Evolutionary conservation across 805 yeast genomes (phyloP), one percentile per base, ranked within the genome.

Genomic region (Blastobotrys muscicola): DNA sequence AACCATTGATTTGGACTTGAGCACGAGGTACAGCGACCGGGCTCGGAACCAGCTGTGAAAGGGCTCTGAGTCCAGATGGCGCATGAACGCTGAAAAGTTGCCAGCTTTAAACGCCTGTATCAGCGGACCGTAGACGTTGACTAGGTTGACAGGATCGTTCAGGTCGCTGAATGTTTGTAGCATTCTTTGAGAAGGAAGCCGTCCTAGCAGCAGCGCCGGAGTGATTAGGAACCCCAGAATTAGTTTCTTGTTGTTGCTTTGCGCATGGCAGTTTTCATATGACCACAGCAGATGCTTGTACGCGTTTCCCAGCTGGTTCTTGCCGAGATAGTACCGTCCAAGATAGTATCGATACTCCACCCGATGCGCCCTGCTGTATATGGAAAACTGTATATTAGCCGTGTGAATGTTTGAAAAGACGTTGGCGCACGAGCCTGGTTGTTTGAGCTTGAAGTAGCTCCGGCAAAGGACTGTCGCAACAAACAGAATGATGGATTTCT

Each of bases 331-430:
- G 51, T 73, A 81, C 36, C 75, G 67, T 2, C 81, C 79, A 30
- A 78, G 60, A 46, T 73, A 70, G 53, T 66, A 78, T 36, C 82
- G 61, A 54, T 74, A 79, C 47, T 72, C 76, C 6, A 79, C 67
- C 44, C 70, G 74, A 53, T 79, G 75, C 10, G 69, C 59, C 16
- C 59, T 52, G 12, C 71, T 65, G 48, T 68, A 79, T 2, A 61
- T 52, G 4, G 60, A 46, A 45, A 71, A 65, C 29, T 47, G 56
- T 44, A 78, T 62, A 14, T 65, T 62, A 12, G 78, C 71, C 14
- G 74, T 68, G 50, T 69, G 71, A 65, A 79, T 72, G 56, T 79
- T 79, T 26, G 80, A 72, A 47, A 75, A 74, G 38, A 75, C 73
- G 47, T 74, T 64, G 14, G 64, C 65, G 45, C 76, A 48, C 5